These are phyloP conservation scores for Puccinia brachypodii DNA, from an alignment of 1,284 basidiomycete genomes.

Conservation along the genomic window DNA sequence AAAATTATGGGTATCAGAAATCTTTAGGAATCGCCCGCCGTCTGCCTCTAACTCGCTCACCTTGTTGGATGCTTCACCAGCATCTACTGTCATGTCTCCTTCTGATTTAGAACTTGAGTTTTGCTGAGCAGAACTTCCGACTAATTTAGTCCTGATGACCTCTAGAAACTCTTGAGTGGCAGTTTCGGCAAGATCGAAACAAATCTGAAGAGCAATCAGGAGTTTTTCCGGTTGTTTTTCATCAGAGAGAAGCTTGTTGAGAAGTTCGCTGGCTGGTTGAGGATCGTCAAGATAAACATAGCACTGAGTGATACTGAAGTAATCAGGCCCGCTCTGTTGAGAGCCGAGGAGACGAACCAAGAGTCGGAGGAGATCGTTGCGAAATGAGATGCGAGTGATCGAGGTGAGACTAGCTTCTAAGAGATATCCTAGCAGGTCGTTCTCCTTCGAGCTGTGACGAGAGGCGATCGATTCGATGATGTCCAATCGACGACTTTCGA, in stretches of 20 bases:
- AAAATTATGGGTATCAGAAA: not conserved
- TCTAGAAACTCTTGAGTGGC: slow-evolving; percentile 88
- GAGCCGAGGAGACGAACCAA: slow-evolving; percentile 81
- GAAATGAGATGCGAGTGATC: slow-evolving; percentile 75
- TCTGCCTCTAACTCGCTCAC: not conserved
- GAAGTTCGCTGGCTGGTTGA: slow-evolving; percentile 69
- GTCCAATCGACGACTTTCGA: slow-evolving; percentile 83
- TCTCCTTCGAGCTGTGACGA: slow-evolving; percentile 63
- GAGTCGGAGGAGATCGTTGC: slow-evolving; percentile 67
- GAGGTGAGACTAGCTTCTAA: slow-evolving; percentile 81
- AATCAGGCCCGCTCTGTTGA: slow-evolving; percentile 68
- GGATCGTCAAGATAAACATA: slow-evolving; percentile 81
- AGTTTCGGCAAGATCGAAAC: slow-evolving; percentile 88
- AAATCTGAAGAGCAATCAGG: slow-evolving; percentile 84
- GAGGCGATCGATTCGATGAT: slow-evolving; percentile 75
- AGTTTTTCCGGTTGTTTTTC: slow-evolving; percentile 63
- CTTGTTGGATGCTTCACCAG: slow-evolving; percentile 11
- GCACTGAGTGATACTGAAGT: slow-evolving; percentile 78
- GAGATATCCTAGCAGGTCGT: slow-evolving; percentile 77
- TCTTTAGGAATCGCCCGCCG: not conserved
- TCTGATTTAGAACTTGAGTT: slow-evolving; percentile 24
- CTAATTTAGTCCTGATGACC: slow-evolving; percentile 60
- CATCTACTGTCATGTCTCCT: slow-evolving; percentile 3
- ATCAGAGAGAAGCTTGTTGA: slow-evolving; percentile 65
- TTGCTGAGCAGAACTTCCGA: slow-evolving; percentile 26